Base-by-base conservation (phyloP, 163 green algal genomes). In the Chlamydomonas reinhardtii region DNA sequence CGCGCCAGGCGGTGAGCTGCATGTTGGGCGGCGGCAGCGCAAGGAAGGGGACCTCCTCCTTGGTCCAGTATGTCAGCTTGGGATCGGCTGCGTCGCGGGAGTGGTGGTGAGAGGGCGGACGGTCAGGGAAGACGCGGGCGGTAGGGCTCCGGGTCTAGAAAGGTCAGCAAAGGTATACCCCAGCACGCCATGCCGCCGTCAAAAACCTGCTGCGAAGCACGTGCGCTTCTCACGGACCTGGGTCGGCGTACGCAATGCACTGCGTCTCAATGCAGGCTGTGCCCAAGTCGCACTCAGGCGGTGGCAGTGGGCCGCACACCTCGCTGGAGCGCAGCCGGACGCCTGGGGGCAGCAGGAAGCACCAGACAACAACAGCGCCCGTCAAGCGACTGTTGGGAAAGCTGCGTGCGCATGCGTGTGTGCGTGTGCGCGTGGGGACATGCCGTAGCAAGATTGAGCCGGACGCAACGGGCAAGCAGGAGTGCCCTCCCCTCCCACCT, bases 181-280 rank as follows among this genome's bases (percentile, higher is more conserved):
- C 48, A 56, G 48, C 48, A 1, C 48, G 43, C n/a, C n/a, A n/a
- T n/a, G n/a, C n/a, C n/a, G n/a, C n/a, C n/a, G n/a, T n/a, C 8
- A 54, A 6, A 54, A 6, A 54, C 43, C 8, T 54, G 43, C 11
- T 6, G 43, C 43, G 43, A 19, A 19, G 6, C 5, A 56, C 19
- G 48, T 17, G 48, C 48, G 48, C 48, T 16, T 11, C 8, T 6
- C 48, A 56, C 14, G 14, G 15, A 94, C 91, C 88, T 74, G 90
- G 76, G 76, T 96, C 89, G 12, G 85, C 62, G 24, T 91, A 76
- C 15, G 94, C 95, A 35, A 85, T 75, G 43, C 93, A 91, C 89
- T 98, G 95, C 24, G 82, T 91, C 87, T 98, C 95, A 17, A 98
- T 94, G 90, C 95, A 97, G 20, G 95, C 93, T 83, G 97, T 92